Percentiles rank a stretch among this genome's conserved stretches.
These are phyloP conservation scores for Beauveria sp. DNA, from an alignment of 2,329 filamentous ascomycete species.

Conservation along the genomic window DNA sequence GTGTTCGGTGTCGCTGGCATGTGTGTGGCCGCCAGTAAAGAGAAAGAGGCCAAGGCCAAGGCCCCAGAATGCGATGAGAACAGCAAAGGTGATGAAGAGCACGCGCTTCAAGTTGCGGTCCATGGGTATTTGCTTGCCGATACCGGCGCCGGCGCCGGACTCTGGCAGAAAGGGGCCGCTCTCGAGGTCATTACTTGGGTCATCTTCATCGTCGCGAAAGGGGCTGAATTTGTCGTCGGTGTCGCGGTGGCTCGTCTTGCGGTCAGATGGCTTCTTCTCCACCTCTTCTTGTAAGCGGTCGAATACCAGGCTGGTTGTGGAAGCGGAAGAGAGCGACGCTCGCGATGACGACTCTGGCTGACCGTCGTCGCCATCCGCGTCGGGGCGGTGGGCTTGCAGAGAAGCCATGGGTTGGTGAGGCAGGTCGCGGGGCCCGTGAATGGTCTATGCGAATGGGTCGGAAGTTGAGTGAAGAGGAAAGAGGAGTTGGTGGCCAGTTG, in stretches of 20 bases:
- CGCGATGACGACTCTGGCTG: slow-evolving; percentile 31
- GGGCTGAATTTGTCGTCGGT: slow-evolving; percentile 35
- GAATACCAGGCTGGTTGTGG: slow-evolving; percentile 75
- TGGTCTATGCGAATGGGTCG: background rate
- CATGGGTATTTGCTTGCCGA: slow-evolving; percentile 51
- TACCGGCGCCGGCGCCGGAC: slow-evolving; percentile 19
- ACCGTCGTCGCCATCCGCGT: background rate
- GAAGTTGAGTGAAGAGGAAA: background rate
- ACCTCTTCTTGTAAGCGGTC: slow-evolving; percentile 60
- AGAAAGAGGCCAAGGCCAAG: slow-evolving; percentile 61
- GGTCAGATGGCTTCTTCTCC: slow-evolving; percentile 23
- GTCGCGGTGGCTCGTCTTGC: slow-evolving; percentile 7
- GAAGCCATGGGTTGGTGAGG: slow-evolving; percentile 3
- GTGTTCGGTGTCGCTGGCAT: slow-evolving; percentile 54
- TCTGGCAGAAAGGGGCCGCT: slow-evolving; percentile 43
- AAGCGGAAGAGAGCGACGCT: slow-evolving; percentile 66
- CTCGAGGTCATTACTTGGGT: slow-evolving; percentile 33
- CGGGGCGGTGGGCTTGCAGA: background rate
- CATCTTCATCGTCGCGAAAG: slow-evolving; percentile 22
- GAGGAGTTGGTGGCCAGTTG: background rate
- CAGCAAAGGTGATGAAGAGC: slow-evolving; percentile 50
- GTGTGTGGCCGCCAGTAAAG: slow-evolving; percentile 55
- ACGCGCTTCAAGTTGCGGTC: slow-evolving; percentile 58
- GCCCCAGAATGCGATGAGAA: slow-evolving; percentile 62
- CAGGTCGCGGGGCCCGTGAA: background rate